phyloP scores from a whole-genome alignment of 225 moss, liverwort and hornwort genomes.

The Rhytidiadelphus loreus region DNA sequence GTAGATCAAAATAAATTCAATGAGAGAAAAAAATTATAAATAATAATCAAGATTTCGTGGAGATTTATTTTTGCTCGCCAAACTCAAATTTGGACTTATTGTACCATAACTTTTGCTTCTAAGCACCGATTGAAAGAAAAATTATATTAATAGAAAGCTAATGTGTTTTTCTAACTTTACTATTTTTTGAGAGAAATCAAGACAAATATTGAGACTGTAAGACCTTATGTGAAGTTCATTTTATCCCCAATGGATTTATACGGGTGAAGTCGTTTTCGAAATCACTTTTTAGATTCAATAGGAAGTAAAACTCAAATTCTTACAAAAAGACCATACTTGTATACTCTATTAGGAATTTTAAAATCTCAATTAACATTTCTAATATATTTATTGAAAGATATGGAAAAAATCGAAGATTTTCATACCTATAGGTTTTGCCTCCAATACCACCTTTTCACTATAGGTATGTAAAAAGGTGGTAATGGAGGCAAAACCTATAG shows the following conservation, averaged over 20 bases:
- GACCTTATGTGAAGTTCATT: rapidly evolving
- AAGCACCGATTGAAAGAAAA: rapidly evolving
- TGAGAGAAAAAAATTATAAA: not conserved
- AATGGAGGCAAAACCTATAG: no score
- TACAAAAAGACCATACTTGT: no score
- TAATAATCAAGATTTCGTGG: rapidly evolving
- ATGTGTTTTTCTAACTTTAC: rapidly evolving
- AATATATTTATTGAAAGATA: not conserved
- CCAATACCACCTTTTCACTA: no score
- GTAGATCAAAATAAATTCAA: not conserved
- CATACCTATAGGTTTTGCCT: no score
- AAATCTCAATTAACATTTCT: no score
- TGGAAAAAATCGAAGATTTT: not conserved
- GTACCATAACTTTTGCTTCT: rapidly evolving
- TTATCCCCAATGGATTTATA: not conserved
- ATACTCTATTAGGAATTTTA: no score
- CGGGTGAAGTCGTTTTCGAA: not conserved
- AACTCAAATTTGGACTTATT: not conserved
- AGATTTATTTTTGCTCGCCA: rapidly evolving
- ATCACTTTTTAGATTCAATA: not conserved
- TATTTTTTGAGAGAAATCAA: no score
- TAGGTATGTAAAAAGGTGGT: no score
- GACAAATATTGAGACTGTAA: rapidly evolving
- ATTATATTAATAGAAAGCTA: not conserved
- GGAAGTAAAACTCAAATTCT: not conserved